Evolutionary conservation across 768 basidiomycete species (phyloP).

Genomic region (Hortiboletus flavorubellus): DNA sequence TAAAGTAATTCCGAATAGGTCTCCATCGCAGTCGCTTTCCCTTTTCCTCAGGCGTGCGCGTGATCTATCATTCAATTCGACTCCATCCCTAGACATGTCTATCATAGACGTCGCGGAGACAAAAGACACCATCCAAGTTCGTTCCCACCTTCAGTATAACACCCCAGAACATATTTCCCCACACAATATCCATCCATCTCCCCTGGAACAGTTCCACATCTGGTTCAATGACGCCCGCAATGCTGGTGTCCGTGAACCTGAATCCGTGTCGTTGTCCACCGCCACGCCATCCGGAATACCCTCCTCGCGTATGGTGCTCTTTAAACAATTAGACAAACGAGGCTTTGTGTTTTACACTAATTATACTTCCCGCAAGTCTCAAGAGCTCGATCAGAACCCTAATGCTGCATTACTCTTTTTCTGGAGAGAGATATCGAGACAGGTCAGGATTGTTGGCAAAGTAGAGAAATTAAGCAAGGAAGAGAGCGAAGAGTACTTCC

Average conservation of each 20-base stretch:
- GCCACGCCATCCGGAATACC: conserved; percentile 71
- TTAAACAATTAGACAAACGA: conserved; percentile 82
- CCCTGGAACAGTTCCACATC: conserved; percentile 77
- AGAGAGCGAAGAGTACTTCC: conserved; percentile 84
- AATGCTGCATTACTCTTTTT: conserved; percentile 84
- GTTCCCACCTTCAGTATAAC: conserved; percentile 74
- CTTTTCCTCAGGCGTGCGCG: background rate
- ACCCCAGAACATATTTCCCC: conserved; percentile 66
- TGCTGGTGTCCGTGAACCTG: conserved; percentile 76
- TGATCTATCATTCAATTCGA: background rate
- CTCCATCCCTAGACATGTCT: conserved; percentile 18
- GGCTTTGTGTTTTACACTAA: conserved; percentile 99
- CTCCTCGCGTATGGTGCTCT: conserved; percentile 83
- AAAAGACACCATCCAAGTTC: conserved; percentile 60
- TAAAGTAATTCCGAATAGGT: conserved; percentile 6
- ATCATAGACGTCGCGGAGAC: conserved; percentile 38
- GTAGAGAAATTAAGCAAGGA: conserved; percentile 72
- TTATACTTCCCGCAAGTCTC: conserved; percentile 89
- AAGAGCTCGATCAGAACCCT: conserved; percentile 74
- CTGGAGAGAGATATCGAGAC: conserved; percentile 81
- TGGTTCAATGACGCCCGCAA: conserved; percentile 78
- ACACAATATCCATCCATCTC: conserved; percentile 55
- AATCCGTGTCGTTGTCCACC: conserved; percentile 82
- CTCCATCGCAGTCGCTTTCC: conserved; percentile 10
- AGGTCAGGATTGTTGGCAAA: conserved; percentile 79